phyloP scores from a whole-genome alignment of 495 filamentous ascomycete species.

The Aspergillus nidulans region DNA sequence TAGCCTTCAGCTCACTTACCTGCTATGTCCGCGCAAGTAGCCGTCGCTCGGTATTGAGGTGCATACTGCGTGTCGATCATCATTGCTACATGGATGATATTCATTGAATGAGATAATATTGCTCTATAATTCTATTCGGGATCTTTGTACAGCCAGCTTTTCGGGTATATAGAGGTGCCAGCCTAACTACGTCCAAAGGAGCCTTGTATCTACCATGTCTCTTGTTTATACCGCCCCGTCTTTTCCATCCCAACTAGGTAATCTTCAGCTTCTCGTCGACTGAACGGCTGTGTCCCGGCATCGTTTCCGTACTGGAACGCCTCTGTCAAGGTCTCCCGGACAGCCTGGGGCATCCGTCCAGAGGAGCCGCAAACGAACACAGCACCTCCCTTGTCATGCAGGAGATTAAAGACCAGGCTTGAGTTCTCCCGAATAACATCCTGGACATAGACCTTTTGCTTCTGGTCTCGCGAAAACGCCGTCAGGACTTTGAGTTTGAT shows the following conservation, averaged over 20 bases:
- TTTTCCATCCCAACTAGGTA: slow-evolving; percentile 62
- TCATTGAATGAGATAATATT: neutral
- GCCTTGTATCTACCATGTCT: slow-evolving; percentile 58
- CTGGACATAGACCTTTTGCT: slow-evolving; percentile 84
- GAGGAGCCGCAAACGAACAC: slow-evolving; percentile 81
- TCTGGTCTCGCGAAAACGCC: slow-evolving; percentile 80
- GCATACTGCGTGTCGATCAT: neutral
- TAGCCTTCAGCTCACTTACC: slow-evolving; percentile 2
- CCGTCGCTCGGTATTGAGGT: neutral
- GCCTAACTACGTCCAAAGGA: neutral
- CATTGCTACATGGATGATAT: neutral
- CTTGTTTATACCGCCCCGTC: slow-evolving; percentile 67
- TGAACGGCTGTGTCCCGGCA: slow-evolving; percentile 20
- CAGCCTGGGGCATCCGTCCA: slow-evolving; percentile 83
- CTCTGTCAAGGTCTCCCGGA: slow-evolving; percentile 74
- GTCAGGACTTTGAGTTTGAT: slow-evolving; percentile 56
- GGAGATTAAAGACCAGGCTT: slow-evolving; percentile 50
- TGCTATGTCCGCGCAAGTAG: neutral
- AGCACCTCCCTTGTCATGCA: slow-evolving; percentile 50
- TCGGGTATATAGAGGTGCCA: neutral
- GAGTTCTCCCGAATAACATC: slow-evolving; percentile 66
- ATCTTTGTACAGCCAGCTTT: neutral
- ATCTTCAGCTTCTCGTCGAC: slow-evolving; percentile 49
- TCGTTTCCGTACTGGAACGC: slow-evolving; percentile 46
- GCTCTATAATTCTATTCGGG: neutral